A percentile compares a stretch with the other conserved stretches of the same genome.
Evolutionary conservation across 2,329 filamentous ascomycete genomes (phyloP).

Genomic region (Cercospora janseana): DNA sequence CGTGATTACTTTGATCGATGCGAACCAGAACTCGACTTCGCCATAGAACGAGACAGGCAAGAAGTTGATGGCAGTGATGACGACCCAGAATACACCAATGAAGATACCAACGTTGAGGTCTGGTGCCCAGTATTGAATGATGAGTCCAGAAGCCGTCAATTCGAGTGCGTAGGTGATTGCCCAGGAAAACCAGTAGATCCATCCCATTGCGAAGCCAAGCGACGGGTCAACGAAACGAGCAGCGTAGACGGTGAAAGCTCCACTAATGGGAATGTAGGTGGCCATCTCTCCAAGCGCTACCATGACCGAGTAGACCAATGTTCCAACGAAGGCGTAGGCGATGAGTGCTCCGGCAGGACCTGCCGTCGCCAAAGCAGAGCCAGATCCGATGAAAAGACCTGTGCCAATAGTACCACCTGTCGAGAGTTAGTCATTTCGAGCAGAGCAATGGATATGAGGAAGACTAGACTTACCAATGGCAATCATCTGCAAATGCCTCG

Average conservation of each 20-base stretch:
- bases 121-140: constrained; percentile 43
- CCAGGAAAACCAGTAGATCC: constrained; percentile 47
- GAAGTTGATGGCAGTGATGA: constrained; percentile 49
- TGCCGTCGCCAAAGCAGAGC: constrained; percentile 39
- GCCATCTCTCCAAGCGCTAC: constrained; percentile 57
- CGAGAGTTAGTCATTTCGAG: constrained; percentile 3
- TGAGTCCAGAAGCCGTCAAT: constrained; percentile 40
- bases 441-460: background rate
- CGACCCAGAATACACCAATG: constrained; percentile 37
- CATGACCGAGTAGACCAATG: constrained; percentile 49
- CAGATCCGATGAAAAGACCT: constrained; percentile 44
- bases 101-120: constrained; percentile 44
- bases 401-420: constrained; percentile 33
- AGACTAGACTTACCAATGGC: constrained; percentile 32
- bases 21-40: constrained; percentile 56
- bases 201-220: constrained; percentile 51
- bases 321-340: constrained; percentile 46
- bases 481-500: constrained; percentile 42
- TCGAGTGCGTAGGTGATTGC: constrained; percentile 44
- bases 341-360: constrained; percentile 48
- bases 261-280: constrained; percentile 59
- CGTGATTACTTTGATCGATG: constrained; percentile 52
- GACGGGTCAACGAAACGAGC: constrained; percentile 47
- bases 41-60: constrained; percentile 53
- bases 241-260: constrained; percentile 53